A percentile compares a stretch with the other conserved stretches of the same genome.
These are phyloP conservation scores for Sarocladiaceae sp. DNA, from an alignment of 2,329 filamentous ascomycete genomes.

Conservation along the genomic window DNA sequence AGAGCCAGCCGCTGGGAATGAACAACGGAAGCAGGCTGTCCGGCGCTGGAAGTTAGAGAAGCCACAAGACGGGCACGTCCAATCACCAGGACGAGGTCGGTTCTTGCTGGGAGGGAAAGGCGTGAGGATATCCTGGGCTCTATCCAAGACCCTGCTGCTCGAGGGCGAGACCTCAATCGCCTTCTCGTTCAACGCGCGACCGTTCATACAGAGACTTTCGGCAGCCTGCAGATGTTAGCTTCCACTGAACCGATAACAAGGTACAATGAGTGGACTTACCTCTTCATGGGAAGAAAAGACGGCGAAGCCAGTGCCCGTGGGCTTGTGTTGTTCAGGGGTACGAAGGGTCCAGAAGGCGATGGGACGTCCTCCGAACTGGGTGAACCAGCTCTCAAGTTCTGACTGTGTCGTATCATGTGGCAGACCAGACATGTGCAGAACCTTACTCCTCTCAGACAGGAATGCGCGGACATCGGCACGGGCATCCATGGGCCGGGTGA, in stretches of 20 bases:
- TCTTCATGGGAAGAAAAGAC: slow-evolving; percentile 99
- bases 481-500: slow-evolving; percentile 93
- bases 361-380: slow-evolving; percentile 92
- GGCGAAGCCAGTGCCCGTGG: slow-evolving; percentile 96
- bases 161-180: slow-evolving; percentile 98
- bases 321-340: slow-evolving; percentile 97
- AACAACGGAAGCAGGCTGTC: slow-evolving; percentile 97
- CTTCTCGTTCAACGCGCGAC: slow-evolving; percentile 94
- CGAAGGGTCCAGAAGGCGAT: slow-evolving; percentile 99
- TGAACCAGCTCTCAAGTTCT: slow-evolving; percentile 98
- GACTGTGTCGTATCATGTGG: slow-evolving; percentile 98
- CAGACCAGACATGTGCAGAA: slow-evolving; percentile 93
- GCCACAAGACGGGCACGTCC: slow-evolving; percentile 97
- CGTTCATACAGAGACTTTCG: slow-evolving; percentile 98
- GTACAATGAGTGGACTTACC: slow-evolving; percentile 49
- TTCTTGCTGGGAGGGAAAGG: slow-evolving; percentile 99
- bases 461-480: slow-evolving; percentile 94
- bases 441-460: slow-evolving; percentile 92
- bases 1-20: slow-evolving; percentile 88
- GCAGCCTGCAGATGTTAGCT: slow-evolving; percentile 60
- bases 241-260: background rate
- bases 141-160: slow-evolving; percentile 91
- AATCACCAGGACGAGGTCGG: slow-evolving; percentile 91
- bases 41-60: slow-evolving; percentile 99
- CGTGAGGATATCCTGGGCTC: slow-evolving; percentile 90